These are phyloP conservation scores for Penicillium nucicola DNA, from an alignment of 495 filamentous ascomycete species.

Conservation along the genomic window DNA sequence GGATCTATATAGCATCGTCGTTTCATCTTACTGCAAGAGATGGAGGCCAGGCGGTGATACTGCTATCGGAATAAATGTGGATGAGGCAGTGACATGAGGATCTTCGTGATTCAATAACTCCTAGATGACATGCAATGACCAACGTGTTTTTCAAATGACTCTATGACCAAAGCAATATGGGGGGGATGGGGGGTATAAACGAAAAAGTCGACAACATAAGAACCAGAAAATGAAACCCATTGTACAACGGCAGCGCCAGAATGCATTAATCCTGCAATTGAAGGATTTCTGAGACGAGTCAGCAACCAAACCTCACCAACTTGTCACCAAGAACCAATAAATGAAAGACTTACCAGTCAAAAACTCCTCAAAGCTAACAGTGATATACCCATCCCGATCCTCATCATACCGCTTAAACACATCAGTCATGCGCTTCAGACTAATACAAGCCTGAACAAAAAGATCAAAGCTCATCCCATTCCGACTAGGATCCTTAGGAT, in stretches of 20 bases:
- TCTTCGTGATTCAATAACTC: slow-evolving; percentile 1
- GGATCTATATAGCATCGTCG: too few species aligned
- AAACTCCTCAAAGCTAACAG: slow-evolving; percentile 78
- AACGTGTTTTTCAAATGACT: slow-evolving; percentile 3
- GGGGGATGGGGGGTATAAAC: slow-evolving; percentile 14
- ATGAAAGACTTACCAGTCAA: slow-evolving; percentile 53
- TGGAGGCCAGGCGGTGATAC: neutral
- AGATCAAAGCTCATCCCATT: slow-evolving; percentile 89
- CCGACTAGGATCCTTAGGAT: slow-evolving; percentile 34
- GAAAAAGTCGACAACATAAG: neutral
- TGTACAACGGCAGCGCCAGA: neutral
- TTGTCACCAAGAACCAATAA: neutral
- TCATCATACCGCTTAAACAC: slow-evolving; percentile 99
- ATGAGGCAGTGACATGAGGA: neutral
- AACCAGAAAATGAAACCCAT: neutral
- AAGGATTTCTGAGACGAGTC: slow-evolving; percentile 31
- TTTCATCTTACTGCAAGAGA: neutral
- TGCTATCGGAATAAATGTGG: too few species aligned
- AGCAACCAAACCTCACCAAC: neutral
- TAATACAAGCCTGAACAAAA: slow-evolving; percentile 97
- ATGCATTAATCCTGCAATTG: slow-evolving; percentile 39
- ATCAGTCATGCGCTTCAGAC: slow-evolving; percentile 95
- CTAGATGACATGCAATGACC: slow-evolving; percentile 8
- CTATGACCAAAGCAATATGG: slow-evolving; percentile 10
- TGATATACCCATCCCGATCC: slow-evolving; percentile 90